Evolutionary conservation across 805 yeast genomes (phyloP).

Genomic region (Hanseniaspora valbyensis): DNA sequence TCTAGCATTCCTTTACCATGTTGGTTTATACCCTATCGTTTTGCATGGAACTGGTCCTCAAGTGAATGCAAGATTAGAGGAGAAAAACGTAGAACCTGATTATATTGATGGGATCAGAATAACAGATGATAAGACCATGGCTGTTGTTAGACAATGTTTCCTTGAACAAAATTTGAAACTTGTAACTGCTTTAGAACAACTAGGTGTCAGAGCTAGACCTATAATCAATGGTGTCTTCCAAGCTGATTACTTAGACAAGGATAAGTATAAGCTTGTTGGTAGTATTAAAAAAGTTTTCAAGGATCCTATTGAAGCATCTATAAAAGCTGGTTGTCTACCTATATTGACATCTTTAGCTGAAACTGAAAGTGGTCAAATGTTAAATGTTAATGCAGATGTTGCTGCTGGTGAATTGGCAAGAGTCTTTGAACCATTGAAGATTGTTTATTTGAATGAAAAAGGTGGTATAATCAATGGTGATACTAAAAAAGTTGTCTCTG

Average conservation of each 20-base stretch:
- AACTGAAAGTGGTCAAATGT: conserved; percentile 89
- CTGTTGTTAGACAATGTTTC: conserved; percentile 90
- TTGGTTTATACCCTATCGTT: conserved; percentile 92
- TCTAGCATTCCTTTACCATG: conserved; percentile 90
- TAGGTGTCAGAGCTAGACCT: conserved; percentile 98
- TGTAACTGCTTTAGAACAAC: conserved; percentile 88
- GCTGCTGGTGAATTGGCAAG: conserved; percentile 98
- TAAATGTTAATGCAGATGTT: conserved; percentile 96
- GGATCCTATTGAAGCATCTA: conserved; percentile 83
- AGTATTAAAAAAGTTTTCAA: conserved; percentile 77
- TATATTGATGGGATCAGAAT: conserved; percentile 94
- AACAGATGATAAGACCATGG: conserved; percentile 89
- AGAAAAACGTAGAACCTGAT: conserved; percentile 89
- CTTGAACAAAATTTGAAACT: conserved; percentile 88
- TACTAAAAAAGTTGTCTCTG: conserved; percentile 80
- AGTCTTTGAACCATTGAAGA: conserved; percentile 91
- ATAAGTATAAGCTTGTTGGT: conserved; percentile 87
- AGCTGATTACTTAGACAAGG: conserved; percentile 83
- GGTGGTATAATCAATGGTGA: conserved; percentile 93
- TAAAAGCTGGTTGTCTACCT: conserved; percentile 92
- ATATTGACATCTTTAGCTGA: conserved; percentile 94
- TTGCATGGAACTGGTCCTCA: conserved; percentile 99
- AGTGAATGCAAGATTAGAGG: conserved; percentile 84
- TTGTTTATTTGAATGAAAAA: conserved; percentile 91
- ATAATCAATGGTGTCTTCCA: conserved; percentile 95